Evolutionary conservation across 192 early-diverging fungal genomes (phyloP), one percentile per base, ranked within the genome.

Genomic region (Powellomyces hirtus): DNA sequence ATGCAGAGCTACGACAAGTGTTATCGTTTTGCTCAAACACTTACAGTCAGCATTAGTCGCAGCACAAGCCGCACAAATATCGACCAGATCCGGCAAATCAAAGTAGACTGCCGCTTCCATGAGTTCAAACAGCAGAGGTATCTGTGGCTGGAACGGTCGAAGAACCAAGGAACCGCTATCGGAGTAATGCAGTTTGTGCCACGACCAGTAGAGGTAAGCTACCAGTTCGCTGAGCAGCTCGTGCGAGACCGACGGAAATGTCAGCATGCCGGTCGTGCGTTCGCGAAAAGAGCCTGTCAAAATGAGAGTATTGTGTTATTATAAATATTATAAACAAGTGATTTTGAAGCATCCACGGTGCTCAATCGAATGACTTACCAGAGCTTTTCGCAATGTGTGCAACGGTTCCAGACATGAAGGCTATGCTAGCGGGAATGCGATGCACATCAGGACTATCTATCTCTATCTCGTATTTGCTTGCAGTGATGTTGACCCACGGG

Each of bases 61-160:
- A 16, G 35, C 69, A 13, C 4, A 16, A 22, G 20, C 37, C 35
- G 61, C 69, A 56, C 69, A 71, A 16, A 63, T 50, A 1, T 63
- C 69, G 10, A 63, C 69, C 7, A 71, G 69, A 14, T 34, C 52
- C 1, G 69, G 51, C 1, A 71, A 38, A 37, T 62, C 59, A n/a
- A 71, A 46, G 50, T 71, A 71, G 11, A 71, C 44, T 26, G 69
- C 59, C 14, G 69, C 69, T 1, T 62, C 69, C 50, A 71, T 63
- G 3, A 71, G 31, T 16, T 71, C 69, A 11, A 71, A 71, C 22
- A 71, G 33, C 18, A 51, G 37, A n/a, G 26, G 7, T 1, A 42
- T n/a, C 35, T 60, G 20, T n/a, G 58, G 67, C 31, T 20, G 29
- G 42, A 58, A 68, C 22, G 11, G 2, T 44, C 18, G 8, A 13